phyloP scores from a whole-genome alignment of 2,329 filamentous ascomycete species.

The Xylaria sp. region DNA sequence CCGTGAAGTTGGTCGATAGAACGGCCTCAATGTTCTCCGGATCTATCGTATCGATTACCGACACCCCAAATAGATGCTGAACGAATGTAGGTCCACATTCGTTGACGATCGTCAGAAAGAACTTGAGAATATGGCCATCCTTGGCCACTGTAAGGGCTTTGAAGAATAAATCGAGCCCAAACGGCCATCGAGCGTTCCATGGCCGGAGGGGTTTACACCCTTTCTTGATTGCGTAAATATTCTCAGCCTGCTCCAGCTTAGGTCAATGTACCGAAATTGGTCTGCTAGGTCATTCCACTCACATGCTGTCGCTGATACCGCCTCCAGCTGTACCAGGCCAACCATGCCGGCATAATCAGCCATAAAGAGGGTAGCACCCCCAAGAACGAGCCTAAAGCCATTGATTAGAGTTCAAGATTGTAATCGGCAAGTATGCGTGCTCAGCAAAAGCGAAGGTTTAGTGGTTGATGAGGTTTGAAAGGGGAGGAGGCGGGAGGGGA shows the following conservation, averaged over 20 bases:
- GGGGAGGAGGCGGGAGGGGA: too few relatives aligned
- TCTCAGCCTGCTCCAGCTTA: background rate
- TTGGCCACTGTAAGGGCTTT: background rate
- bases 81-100: background rate
- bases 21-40: background rate
- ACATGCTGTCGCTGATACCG: background rate
- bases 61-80: background rate
- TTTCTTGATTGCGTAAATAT: background rate
- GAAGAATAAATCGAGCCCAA: background rate
- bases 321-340: background rate
- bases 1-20: background rate
- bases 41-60: background rate
- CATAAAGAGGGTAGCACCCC: background rate
- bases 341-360: background rate
- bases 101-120: background rate
- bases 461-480: too few relatives aligned
- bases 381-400: too few relatives aligned
- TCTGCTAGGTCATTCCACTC: background rate
- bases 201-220: background rate
- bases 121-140: background rate
- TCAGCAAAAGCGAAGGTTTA: too few relatives aligned
- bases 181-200: background rate
- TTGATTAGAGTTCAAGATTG: too few relatives aligned
- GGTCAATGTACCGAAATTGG: background rate
- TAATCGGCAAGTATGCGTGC: too few relatives aligned